Base-by-base conservation (phyloP, 1,284 basidiomycete species). In the Trichosporon asahii region DNA sequence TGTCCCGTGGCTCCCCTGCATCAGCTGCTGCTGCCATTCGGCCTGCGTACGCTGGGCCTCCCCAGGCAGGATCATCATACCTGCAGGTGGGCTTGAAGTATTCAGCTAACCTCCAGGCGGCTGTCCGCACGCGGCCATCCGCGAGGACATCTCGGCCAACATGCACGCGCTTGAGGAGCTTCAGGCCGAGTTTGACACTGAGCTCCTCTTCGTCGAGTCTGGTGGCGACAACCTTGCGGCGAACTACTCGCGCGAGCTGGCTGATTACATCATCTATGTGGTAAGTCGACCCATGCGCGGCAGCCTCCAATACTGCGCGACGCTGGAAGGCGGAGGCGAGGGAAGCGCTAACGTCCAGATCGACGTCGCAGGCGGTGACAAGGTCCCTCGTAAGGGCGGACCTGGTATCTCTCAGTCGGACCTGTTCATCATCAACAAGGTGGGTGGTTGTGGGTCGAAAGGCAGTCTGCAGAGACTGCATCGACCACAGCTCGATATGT, bases 201-300 rank as follows among this genome's bases (percentile, higher is more conserved):
- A 95, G 79, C 77, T 96, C 70, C 87, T 96, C 66, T 91, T 98
- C 74, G 95, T 98, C 12, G 96, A 98, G 84, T 93, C 90, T 73
- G 96, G 96, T 46, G 96, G 95, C 15, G 96, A 98, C 82, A 98
- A 98, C 81, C 86, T 98, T 9, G 95, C 86, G n/a, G 96, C 96
- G 5, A 97, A 97, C 83, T 98, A 98, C 83, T 95, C 92, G 60
- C 87, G 95, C 70, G 96, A 99, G 82, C 85, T 99, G 63, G 95
- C 97, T 11, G 96, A 99, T 82, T 98, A 95, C 81, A 98, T 98
- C 81, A 93, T 97, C 80, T 95, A 95, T 82, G 94, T 95, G 53
- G 93, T 94, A 74, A 78, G 88, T 65, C 5, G 29, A 9, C 29
- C n/a, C 5, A 31, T 2, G 1, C n/a, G 11, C n/a, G 35, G n/a